phyloP scores from a whole-genome alignment of 495 filamentous ascomycete genomes.

The Chaetomium fimeti region DNA sequence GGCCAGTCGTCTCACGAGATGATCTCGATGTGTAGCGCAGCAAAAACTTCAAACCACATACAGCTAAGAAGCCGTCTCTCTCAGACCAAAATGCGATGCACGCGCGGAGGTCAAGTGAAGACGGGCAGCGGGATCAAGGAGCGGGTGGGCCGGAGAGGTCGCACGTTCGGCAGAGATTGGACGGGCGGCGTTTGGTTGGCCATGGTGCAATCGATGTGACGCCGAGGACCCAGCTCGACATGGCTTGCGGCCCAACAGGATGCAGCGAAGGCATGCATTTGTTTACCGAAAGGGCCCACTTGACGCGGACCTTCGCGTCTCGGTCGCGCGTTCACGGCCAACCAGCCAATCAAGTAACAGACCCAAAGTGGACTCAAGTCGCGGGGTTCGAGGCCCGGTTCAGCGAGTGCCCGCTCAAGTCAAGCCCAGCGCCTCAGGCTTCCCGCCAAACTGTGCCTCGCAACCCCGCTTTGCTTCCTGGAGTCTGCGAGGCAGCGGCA shows the following conservation, averaged over 20 bases:
- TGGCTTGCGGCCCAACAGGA: slow-evolving; percentile 27
- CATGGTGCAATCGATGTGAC: slow-evolving; percentile 9
- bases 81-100: slow-evolving; percentile 6
- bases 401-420: too few relatives aligned
- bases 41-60: not conserved
- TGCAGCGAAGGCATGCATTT: slow-evolving; percentile 22
- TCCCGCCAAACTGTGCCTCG: slow-evolving; percentile 12
- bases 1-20: slow-evolving; percentile 6
- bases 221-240: slow-evolving; percentile 8
- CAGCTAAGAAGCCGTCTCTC: not conserved
- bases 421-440: not conserved
- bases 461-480: slow-evolving; percentile 21
- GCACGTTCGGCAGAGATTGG: slow-evolving; percentile 18
- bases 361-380: slow-evolving; percentile 4
- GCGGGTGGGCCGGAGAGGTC: not conserved
- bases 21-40: not conserved
- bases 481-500: not conserved
- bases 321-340: slow-evolving; percentile 8
- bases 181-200: slow-evolving; percentile 21
- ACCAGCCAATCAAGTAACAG: slow-evolving; percentile 13
- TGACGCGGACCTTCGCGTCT: slow-evolving; percentile 24
- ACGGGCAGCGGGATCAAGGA: not conserved
- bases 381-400: not conserved
- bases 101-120: not conserved
- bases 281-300: slow-evolving; percentile 24